Evolutionary conservation across 1,139 yeast genomes (phyloP), one percentile per base, ranked within the genome.

Genomic region (Nakaseomyces glabratus): DNA sequence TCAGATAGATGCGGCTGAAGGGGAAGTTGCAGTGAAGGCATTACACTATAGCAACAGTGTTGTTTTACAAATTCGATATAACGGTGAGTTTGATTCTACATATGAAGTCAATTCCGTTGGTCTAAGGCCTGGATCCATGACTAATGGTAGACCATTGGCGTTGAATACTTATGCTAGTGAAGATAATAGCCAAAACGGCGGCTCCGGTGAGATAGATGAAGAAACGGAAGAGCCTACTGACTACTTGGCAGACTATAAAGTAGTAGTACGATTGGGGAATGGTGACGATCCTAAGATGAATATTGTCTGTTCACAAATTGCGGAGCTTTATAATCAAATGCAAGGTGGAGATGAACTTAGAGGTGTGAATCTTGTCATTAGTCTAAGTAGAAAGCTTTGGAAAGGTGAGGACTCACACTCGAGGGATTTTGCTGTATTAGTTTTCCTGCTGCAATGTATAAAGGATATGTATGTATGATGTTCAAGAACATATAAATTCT

Each of bases 81-180:
- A 65, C 44, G 71, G 71, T 1, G 67, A 66, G 39, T 46, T 60
- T 36, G 68, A 66, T 43, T 48, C 60, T 5, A 57, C 66, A 1
- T 63, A 60, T 34, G 68, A 63, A 19, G 48, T 56, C 2, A 39
- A 43, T 5, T 43, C 43, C 12, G 45, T 49, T 15, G 59, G 58
- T 5, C 26, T 50, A 11, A 41, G 45, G 10, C 39, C 47, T 2
- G 21, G 21, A 19, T 19, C 21, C 10, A 14, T 39, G n/a, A 38
- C 19, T 7, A 18, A 34, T 16, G 21, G 25, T 9, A 37, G 45
- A 28, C 46, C 47, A 6, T 33, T 45, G 11, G 51, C 47, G 4
- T 46, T 46, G 1, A 30, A 29, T 12, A 23, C 15, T 13, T 2
- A 20, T 6, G 17, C 15, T 7, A 38, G 32, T 8, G 39, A 35